Conservation (phyloP, 1,139 yeast genomes). For the Kluyveromyces marxianus region DNA sequence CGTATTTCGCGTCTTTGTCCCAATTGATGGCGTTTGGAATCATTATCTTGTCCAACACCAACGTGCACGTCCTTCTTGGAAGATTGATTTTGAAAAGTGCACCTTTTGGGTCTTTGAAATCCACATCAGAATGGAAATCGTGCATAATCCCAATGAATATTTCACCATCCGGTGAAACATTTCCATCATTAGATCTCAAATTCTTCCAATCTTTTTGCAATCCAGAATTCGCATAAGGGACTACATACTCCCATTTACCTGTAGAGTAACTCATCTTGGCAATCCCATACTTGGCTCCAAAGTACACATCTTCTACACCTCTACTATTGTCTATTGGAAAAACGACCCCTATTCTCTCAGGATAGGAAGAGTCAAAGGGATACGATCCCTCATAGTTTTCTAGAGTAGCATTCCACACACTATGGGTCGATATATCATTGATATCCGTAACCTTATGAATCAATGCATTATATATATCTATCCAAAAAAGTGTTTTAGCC, state of each 20-base stretch:
- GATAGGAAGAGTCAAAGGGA: constrained; percentile 22
- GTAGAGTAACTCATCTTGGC: constrained; percentile 42
- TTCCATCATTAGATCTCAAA: constrained; percentile 68
- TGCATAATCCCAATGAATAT: constrained; percentile 72
- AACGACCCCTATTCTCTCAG: constrained; percentile 51
- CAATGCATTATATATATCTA: constrained; percentile 55
- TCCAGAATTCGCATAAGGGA: constrained; percentile 34
- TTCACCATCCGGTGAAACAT: constrained; percentile 59
- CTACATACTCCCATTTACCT: constrained; percentile 37
- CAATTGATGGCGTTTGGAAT: constrained; percentile 83
- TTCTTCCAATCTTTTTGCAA: constrained; percentile 21
- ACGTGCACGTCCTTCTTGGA: constrained; percentile 20
- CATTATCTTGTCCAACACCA: constrained; percentile 33
- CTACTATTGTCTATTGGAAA: constrained; percentile 45
- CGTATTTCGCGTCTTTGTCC: constrained; percentile 35
- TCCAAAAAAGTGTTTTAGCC: constrained; percentile 57
- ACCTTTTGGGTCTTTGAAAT: constrained; percentile 29
- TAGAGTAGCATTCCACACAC: constrained; percentile 30
- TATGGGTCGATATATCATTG: constrained; percentile 30
- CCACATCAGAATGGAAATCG: constrained; percentile 38
- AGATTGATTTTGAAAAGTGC: constrained; percentile 30
- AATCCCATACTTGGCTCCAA: constrained; percentile 54
- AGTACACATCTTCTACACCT: constrained; percentile 35
- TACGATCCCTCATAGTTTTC: constrained; percentile 17
- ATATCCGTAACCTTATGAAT: constrained; percentile 39